Evolutionary conservation across 345 rosid genomes (phyloP).

Genomic region (Atalantia buxifolia): DNA sequence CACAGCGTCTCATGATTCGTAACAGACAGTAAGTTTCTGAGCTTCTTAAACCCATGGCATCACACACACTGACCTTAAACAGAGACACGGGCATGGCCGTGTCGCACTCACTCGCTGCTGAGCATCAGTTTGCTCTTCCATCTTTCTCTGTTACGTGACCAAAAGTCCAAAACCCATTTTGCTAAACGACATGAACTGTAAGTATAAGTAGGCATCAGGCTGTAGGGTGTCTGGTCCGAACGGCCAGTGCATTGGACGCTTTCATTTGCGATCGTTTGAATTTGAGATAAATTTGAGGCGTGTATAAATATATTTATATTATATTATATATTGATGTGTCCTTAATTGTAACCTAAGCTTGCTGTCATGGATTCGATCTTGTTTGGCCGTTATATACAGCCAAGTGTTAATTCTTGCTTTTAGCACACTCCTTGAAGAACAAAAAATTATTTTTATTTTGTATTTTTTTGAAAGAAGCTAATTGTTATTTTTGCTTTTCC

Average conservation of each 20-base stretch:
- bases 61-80: background rate
- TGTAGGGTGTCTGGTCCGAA: background rate
- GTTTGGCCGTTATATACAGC: background rate
- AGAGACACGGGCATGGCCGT: background rate
- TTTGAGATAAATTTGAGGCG: background rate
- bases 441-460: no score
- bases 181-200: background rate
- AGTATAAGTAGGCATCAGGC: background rate
- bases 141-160: background rate
- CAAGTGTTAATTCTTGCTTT: background rate
- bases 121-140: no score
- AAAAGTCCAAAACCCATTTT: background rate
- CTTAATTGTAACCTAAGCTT: background rate
- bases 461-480: no score
- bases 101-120: background rate
- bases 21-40: background rate
- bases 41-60: background rate
- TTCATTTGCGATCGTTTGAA: background rate
- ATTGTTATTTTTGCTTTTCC: no score
- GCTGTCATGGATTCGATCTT: background rate
- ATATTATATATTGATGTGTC: background rate
- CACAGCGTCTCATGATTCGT: background rate
- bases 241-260: conserved; percentile 3
- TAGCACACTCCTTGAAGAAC: background rate
- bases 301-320: no score